phyloP scores from a whole-genome alignment of 2,329 filamentous ascomycete species.

The Hypomyces rosellus region DNA sequence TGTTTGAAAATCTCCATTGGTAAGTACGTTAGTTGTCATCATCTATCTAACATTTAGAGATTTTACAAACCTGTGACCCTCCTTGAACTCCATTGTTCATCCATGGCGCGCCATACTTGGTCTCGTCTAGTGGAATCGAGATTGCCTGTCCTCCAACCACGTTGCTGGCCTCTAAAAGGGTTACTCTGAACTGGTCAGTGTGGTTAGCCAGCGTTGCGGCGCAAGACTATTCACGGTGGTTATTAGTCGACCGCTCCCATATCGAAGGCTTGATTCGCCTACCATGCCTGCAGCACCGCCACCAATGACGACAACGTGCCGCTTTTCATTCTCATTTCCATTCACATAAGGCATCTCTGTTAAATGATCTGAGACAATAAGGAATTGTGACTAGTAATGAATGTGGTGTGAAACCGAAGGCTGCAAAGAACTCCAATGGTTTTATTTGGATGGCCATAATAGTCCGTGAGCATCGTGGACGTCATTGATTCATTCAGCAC shows the following conservation, averaged over 20 bases:
- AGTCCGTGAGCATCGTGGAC: too few species aligned
- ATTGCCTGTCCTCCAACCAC: constrained; percentile 57
- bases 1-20: constrained; percentile 56
- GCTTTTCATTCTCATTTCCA: constrained; percentile 17
- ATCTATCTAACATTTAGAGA: background rate
- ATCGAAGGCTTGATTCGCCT: constrained; percentile 7
- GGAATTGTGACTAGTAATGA: background rate
- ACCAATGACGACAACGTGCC: constrained; percentile 53
- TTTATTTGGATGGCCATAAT: too few species aligned
- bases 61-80: constrained; percentile 33
- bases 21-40: background rate
- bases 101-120: constrained; percentile 52
- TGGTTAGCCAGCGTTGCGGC: constrained; percentile 61
- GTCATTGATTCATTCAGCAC: too few species aligned
- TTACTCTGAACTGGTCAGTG: constrained; percentile 58
- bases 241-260: background rate
- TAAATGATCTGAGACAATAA: background rate
- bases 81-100: constrained; percentile 60
- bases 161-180: constrained; percentile 51
- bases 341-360: background rate
- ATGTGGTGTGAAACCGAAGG: too few species aligned
- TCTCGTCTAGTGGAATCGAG: constrained; percentile 51
- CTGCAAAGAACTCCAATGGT: too few species aligned
- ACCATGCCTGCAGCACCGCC: constrained; percentile 59
- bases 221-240: constrained; percentile 43